Evolutionary conservation across 2,329 filamentous ascomycete species (phyloP).

Genomic region (Aspergillus sp.): DNA sequence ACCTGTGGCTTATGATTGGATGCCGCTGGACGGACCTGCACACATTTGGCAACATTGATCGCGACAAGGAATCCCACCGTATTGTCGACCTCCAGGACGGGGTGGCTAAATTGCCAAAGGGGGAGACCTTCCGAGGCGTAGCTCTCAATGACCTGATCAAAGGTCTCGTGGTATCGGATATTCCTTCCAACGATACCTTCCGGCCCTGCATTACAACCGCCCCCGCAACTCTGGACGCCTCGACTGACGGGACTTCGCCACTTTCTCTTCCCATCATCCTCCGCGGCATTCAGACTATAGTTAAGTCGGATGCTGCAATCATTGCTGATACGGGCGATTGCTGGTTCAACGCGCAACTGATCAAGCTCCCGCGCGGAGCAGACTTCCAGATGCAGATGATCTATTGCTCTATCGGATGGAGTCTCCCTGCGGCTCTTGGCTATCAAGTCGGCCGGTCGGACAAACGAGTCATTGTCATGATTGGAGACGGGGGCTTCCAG

Average conservation of each 20-base stretch:
- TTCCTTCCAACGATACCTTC: neutral
- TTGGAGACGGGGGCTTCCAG: conserved; percentile 16
- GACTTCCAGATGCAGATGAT: conserved; percentile 10
- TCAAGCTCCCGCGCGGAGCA: neutral
- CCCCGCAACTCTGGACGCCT: neutral
- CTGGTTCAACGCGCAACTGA: conserved; percentile 8
- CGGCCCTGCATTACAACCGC: neutral
- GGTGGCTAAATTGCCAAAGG: neutral
- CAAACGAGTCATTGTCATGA: conserved; percentile 6
- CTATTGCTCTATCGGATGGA: conserved; percentile 15
- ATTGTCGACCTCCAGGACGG: conserved; percentile 4
- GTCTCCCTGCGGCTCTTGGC: conserved; percentile 5
- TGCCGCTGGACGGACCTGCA: conserved; percentile 7
- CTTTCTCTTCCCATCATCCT: conserved; percentile 1
- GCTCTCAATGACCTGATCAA: neutral
- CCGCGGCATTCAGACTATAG: neutral
- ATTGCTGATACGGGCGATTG: conserved; percentile 12
- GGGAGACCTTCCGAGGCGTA: neutral
- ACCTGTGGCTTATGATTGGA: conserved; percentile 7
- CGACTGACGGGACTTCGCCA: neutral
- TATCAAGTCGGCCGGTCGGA: conserved; percentile 3
- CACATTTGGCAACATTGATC: neutral
- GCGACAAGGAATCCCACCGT: neutral
- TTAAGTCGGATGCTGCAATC: conserved; percentile 1
- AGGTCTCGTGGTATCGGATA: neutral